Evolutionary conservation across 768 basidiomycete species (phyloP).

Genomic region (Leccinum fibrillosum): DNA sequence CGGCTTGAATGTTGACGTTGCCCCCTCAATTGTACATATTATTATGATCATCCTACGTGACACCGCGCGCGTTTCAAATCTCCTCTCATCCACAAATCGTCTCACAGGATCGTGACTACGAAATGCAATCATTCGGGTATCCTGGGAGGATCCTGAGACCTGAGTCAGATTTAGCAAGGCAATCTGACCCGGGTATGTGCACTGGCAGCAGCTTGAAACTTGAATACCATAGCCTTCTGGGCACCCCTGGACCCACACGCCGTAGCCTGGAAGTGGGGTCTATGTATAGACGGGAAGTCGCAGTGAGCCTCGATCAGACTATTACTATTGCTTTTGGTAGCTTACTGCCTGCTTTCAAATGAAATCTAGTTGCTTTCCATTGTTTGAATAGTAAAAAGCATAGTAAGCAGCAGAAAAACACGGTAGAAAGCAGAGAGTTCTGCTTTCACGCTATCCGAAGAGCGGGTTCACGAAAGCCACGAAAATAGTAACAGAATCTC

Average conservation of each 20-base stretch:
- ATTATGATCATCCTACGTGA: background rate
- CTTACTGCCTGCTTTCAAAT: no score
- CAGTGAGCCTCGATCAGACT: no score
- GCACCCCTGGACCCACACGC: no score
- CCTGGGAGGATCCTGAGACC: background rate
- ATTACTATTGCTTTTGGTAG: no score
- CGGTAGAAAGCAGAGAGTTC: background rate
- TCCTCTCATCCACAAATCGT: background rate
- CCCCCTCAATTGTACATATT: background rate
- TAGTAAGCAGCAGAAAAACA: no score
- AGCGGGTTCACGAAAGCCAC: background rate
- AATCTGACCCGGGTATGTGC: background rate
- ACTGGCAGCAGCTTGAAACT: background rate
- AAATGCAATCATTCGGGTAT: background rate
- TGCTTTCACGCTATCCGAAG: background rate
- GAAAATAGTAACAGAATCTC: background rate
- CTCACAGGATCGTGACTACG: background rate
- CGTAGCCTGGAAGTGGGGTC: no score
- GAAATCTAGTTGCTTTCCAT: no score
- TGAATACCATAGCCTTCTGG: background rate
- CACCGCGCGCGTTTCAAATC: background rate
- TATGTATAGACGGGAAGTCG: no score
- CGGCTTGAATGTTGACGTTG: background rate
- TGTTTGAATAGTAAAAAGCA: no score
- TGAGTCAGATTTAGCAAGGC: background rate